Base-by-base conservation (phyloP, 2,329 filamentous ascomycete genomes). In the Westerdykella sp. region DNA sequence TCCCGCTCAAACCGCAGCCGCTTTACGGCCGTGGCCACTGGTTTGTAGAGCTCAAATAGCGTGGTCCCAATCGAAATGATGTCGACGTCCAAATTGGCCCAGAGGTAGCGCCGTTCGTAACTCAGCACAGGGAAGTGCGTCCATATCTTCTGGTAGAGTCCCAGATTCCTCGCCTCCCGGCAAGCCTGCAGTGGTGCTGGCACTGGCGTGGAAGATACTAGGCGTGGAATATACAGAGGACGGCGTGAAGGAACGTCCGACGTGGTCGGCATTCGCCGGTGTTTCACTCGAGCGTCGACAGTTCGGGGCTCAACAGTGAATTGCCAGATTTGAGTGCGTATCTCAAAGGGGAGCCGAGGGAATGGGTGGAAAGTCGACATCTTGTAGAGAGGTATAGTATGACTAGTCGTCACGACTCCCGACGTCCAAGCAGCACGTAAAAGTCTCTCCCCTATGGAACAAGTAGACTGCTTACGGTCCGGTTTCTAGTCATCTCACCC, bases 221-320 rank as follows among this genome's bases (percentile, higher is more conserved):
- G 18, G 18, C 4, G 6, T 21, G 18, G 18, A 21, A 21, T 21
- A 21, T 21, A 21, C 18, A 21, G 18, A 3, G 18, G 4, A 21
- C 18, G 18, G 18, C 18, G 18, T 4, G 18, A 21, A 6, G 18
- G 18, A 21, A 6, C 18, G 18, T 21, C 18, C 6, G 18, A 6
- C 30, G 30, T 32, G 30, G 12, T 5, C 4, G 14, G 30, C 30
- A 32, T 12, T 14, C 30, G 30, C 30, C 7, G 4, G 14, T 12
- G 3, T 6, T 4, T 7, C 3, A 13, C 12, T 32, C 30, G 30
- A 12, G 14, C 30, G 12, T 50, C 23, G 18, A 50, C 37, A 13
- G 37, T 41, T 18, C 47, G 45, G 36, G 47, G 47, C 36, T 50
- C 47, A 21, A 50, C 42, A 6, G 45, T 43, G 15, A 47, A 13